A percentile compares a stretch with the other conserved stretches of the same genome.
phyloP scores from a whole-genome alignment of 352 stramenopile genomes.

The Achlya hypogyna region DNA sequence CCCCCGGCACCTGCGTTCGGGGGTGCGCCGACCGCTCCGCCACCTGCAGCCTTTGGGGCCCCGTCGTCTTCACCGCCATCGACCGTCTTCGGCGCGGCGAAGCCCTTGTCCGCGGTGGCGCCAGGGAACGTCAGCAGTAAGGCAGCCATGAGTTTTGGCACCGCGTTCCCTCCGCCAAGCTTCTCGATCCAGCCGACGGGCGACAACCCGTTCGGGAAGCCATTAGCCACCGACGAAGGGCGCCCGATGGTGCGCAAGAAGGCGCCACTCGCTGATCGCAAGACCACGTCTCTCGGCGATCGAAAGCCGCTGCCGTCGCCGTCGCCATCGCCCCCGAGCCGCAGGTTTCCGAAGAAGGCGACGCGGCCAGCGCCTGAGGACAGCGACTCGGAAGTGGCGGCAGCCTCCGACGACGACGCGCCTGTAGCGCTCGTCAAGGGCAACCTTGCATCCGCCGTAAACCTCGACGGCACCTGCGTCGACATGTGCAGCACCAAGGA shows the following conservation, averaged over 20 bases:
- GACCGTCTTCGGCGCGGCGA: too few species aligned
- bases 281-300: not conserved
- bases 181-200: not conserved
- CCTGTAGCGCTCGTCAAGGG: slow-evolving; percentile 1
- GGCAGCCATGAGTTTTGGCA: not conserved
- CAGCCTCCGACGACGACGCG: not conserved
- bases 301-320: not conserved
- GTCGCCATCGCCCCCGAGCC: not conserved
- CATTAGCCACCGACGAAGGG: not conserved
- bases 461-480: slow-evolving; percentile 62
- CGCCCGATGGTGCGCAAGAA: not conserved
- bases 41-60: not conserved
- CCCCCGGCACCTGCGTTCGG: not conserved
- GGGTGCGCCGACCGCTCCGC: too few species aligned
- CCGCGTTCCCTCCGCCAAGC: not conserved
- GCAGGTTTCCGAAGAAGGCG: not conserved
- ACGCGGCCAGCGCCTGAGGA: not conserved
- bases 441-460: slow-evolving; percentile 18
- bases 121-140: too few species aligned
- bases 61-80: too few species aligned
- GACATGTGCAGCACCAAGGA: slow-evolving; percentile 82
- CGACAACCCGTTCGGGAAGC: not conserved
- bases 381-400: not conserved
- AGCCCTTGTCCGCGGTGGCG: too few species aligned
- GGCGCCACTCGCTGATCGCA: not conserved